Evolutionary conservation across 306 rosid species (phyloP).

Genomic region (Arachis stenosperma): DNA sequence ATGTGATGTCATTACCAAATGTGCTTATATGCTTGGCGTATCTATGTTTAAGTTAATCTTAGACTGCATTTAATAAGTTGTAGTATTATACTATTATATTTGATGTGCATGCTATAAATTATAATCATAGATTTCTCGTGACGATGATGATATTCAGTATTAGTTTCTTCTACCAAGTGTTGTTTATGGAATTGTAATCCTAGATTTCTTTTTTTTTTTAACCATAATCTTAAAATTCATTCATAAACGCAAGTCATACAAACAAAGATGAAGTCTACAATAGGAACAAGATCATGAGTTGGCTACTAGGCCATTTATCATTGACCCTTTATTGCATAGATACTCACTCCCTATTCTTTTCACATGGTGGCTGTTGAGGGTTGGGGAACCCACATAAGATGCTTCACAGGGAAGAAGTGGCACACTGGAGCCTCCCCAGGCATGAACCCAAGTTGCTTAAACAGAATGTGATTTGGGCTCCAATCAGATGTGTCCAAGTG

Average conservation of each 20-base stretch:
- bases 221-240: neutral
- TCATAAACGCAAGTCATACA: neutral
- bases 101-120: too few relatives aligned
- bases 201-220: too few relatives aligned
- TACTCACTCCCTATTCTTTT: neutral
- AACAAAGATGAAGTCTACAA: neutral
- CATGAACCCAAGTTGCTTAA: conserved; percentile 46
- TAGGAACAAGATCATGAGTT: neutral
- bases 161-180: too few relatives aligned
- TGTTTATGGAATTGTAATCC: too few relatives aligned
- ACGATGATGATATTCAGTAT: too few relatives aligned
- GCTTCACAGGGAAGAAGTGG: conserved; percentile 62
- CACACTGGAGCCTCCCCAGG: conserved; percentile 56
- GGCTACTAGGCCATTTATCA: neutral
- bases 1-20: too few relatives aligned
- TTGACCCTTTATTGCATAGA: neutral
- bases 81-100: too few relatives aligned
- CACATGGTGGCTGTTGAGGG: conserved; percentile 44
- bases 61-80: too few relatives aligned
- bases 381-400: conserved; percentile 60
- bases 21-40: too few relatives aligned
- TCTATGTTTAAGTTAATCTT: too few relatives aligned
- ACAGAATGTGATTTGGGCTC: conserved; percentile 45
- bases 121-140: too few relatives aligned
- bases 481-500: conserved; percentile 70